Evolutionary conservation across 352 stramenopile genomes (phyloP).

Genomic region (Globisporangium splendens): DNA sequence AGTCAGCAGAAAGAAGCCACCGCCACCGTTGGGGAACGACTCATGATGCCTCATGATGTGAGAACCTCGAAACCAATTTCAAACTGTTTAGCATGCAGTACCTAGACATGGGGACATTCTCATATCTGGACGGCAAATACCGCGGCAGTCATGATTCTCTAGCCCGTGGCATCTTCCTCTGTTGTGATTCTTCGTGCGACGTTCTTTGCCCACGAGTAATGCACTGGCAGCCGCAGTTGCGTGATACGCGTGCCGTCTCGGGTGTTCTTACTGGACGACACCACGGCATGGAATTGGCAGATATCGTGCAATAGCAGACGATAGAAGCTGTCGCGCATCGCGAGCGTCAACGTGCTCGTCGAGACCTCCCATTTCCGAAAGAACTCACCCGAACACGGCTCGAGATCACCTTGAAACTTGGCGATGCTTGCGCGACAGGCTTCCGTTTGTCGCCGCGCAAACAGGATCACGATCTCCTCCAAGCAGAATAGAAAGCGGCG

Average conservation of each 20-base stretch:
- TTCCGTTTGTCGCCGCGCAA: slow-evolving; percentile 66
- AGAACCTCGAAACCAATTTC: too few relatives aligned
- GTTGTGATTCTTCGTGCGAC: slow-evolving; percentile 29
- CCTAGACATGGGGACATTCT: too few relatives aligned
- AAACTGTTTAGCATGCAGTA: too few relatives aligned
- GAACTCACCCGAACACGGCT: slow-evolving; percentile 36
- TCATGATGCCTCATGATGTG: too few relatives aligned
- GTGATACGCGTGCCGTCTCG: slow-evolving; percentile 68
- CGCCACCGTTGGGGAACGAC: too few relatives aligned
- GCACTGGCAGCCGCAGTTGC: slow-evolving; percentile 56
- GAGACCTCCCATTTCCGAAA: slow-evolving; percentile 74
- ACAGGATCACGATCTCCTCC: slow-evolving; percentile 69
- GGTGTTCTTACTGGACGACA: slow-evolving; percentile 63
- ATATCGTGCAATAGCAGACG: slow-evolving; percentile 69
- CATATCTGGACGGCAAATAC: too few relatives aligned
- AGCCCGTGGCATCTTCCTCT: slow-evolving; percentile 25
- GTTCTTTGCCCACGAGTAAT: slow-evolving; percentile 56
- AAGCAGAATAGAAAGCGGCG: slow-evolving; percentile 79
- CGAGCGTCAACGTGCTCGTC: slow-evolving; percentile 60
- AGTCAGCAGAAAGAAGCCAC: not conserved
- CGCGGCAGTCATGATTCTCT: not conserved
- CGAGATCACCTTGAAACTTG: slow-evolving; percentile 45
- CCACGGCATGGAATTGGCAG: slow-evolving; percentile 62
- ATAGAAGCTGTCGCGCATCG: slow-evolving; percentile 70
- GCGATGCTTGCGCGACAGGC: slow-evolving; percentile 49